Conservation (phyloP, 2,329 filamentous ascomycete species). For the Cryphonectria japonica region DNA sequence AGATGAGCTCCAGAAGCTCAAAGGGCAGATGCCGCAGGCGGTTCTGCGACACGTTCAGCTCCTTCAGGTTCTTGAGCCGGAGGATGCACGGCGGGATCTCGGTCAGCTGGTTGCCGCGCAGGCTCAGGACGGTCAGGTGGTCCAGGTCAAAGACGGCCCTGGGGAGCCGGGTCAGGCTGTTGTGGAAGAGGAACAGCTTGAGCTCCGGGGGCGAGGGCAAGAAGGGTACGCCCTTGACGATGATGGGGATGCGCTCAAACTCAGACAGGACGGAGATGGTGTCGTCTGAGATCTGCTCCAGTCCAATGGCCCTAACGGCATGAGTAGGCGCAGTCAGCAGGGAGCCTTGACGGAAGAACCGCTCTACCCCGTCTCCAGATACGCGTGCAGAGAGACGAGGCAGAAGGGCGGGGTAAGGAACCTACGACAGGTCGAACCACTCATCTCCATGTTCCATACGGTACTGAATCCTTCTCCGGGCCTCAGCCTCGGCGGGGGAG, state of each 20-base stretch:
- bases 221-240: constrained; percentile 62
- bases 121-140: constrained; percentile 65
- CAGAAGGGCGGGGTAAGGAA: not conserved
- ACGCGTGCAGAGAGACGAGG: not conserved
- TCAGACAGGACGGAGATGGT: constrained; percentile 60
- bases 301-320: constrained; percentile 45
- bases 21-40: constrained; percentile 62
- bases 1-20: constrained; percentile 63
- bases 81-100: constrained; percentile 65
- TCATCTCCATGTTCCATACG: constrained; percentile 64
- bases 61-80: constrained; percentile 59
- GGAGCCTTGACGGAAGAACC: too few species aligned
- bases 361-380: too few species aligned
- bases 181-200: constrained; percentile 64
- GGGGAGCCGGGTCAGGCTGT: constrained; percentile 60
- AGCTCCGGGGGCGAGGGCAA: constrained; percentile 61
- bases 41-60: constrained; percentile 71
- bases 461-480: constrained; percentile 50
- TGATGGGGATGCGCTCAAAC: constrained; percentile 57
- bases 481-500: constrained; percentile 41
- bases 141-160: constrained; percentile 64
- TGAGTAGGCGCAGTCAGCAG: not conserved
- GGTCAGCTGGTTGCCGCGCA: constrained; percentile 65
- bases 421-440: constrained; percentile 64
- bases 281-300: constrained; percentile 59